phyloP scores from a whole-genome alignment of 225 moss, liverwort and hornwort genomes.

The Sphagnum tenellum region DNA sequence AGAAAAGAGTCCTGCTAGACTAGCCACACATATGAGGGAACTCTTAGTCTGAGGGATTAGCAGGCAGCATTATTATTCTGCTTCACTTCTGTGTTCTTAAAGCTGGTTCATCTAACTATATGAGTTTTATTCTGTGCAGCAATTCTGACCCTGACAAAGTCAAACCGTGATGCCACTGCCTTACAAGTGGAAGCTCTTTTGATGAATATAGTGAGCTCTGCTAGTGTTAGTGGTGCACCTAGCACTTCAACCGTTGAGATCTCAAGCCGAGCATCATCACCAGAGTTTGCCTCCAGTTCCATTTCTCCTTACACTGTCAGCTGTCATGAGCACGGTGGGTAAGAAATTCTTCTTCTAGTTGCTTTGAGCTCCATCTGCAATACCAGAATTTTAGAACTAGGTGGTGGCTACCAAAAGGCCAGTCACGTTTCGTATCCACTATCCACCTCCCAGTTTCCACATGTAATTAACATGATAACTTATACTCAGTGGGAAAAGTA shows the following conservation, averaged over 20 bases:
- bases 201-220: slow-evolving; percentile 63
- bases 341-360: neutral
- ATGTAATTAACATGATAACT: no score
- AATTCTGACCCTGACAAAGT: slow-evolving; percentile 70
- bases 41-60: no score
- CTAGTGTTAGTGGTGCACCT: slow-evolving; percentile 11
- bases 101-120: neutral
- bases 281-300: slow-evolving; percentile 10
- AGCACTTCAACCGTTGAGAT: slow-evolving; percentile 14
- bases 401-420: neutral
- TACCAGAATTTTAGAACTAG: neutral
- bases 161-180: slow-evolving; percentile 70
- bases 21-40: no score
- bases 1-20: no score
- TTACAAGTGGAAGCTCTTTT: slow-evolving; percentile 72
- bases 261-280: slow-evolving; percentile 18
- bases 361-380: slow-evolving; percentile 1
- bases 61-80: no score
- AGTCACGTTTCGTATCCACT: neutral
- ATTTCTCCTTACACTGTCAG: slow-evolving; percentile 7
- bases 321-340: no score
- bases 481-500: no score
- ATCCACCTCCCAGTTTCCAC: no score
- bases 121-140: slow-evolving; percentile 15
- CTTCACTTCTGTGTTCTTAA: neutral